Base-by-base conservation (phyloP, 768 basidiomycete genomes). In the Tricholoma sp. region DNA sequence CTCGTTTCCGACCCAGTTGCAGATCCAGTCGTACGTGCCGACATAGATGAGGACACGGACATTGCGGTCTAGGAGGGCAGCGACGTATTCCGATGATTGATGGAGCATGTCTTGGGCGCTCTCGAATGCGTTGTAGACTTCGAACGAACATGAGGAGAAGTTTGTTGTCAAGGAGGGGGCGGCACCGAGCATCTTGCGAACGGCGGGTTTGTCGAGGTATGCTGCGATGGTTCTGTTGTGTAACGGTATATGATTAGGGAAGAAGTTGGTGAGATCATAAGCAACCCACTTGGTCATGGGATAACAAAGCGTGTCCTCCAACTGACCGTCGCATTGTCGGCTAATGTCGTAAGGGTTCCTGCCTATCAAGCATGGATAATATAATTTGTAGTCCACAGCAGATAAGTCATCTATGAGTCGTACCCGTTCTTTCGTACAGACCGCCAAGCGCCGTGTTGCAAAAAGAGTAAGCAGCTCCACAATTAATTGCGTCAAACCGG, bases 341-440 rank as follows among this genome's bases (percentile, higher is more conserved):
- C 79, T 83, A 41, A 91, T 79, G 63, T 91, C 87, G 64, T 91
- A 89, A 3, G 81, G 82, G 64, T 84, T 83, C 66, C 71, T 67
- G 16, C 72, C 75, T 74, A 55, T 50, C n/a, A 37, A 11, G 11
- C 16, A 12, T 57, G 10, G 55, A 53, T 22, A 18, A 46, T 8
- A 14, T 49, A 46, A 37, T 34, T 1, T 8, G 51, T 32, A 45
- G 16, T 12, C 32, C 22, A 27, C 18, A 52, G 78, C 73, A 66
- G 62, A 75, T 24, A 14, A 21, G 27, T 2, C 16, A 16, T 27
- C 5, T 2, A 27, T 5, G 24, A 27, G 3, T 22, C 18, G 3
- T 53, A 39, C 52, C 52, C n/a, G 34, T 66, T 66, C 74, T 67
- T 73, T 75, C 69, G 41, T 73, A 77, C 14, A 88, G 66, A 57